Base-by-base conservation (phyloP, 1,284 basidiomycete genomes). In the Apiotrichum laibachii region DNA sequence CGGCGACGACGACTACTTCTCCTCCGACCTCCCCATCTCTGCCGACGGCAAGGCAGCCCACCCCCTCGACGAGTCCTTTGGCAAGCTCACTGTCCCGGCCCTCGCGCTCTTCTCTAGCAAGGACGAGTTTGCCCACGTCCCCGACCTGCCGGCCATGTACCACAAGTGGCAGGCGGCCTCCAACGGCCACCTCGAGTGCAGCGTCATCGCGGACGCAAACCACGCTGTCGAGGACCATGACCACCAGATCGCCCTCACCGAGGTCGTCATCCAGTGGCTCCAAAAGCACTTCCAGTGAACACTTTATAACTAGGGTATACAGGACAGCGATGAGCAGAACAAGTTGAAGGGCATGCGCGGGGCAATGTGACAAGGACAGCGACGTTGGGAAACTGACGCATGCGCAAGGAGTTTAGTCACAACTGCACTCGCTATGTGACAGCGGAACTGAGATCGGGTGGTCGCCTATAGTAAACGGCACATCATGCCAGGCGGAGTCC, bases 1-100 rank as follows among this genome's bases (percentile, higher is more conserved):
- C 13, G 78, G 78, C 2, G 73, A 78, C 64, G 78, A 79, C 65
- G 78, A 79, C 63, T 78, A 74, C 65, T 79, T 79, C 69, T 76
- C 74, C 37, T 57, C 65, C 19, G 73, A 77, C 59, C 55, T 77
- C 10, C 78, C 78, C 3, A 22, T 56, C 19, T 22, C 60, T 7
- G 47, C 65, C 7, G 57, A 65, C 31, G 52, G 56, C 8, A 46
- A 55, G 13, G 68, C 66, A 58, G 45, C 53, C n/a, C 77, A 76
- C 45, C 75, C 77, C 6, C 71, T 78, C 22, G 62, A 62, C 8
- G 54, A 59, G 21, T 72, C 73, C 0, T 80, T 80, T 51, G 77
- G 75, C 10, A 60, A 44, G 16, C 66, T 80, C 15, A 39, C 65
- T 2, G 61, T 61, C 1, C 77, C 77, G 0, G 65, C 67, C 1